Evolutionary conservation across 352 stramenopile genomes (phyloP), one percentile per base, ranked within the genome.

Genomic region (Discostella stelligera): DNA sequence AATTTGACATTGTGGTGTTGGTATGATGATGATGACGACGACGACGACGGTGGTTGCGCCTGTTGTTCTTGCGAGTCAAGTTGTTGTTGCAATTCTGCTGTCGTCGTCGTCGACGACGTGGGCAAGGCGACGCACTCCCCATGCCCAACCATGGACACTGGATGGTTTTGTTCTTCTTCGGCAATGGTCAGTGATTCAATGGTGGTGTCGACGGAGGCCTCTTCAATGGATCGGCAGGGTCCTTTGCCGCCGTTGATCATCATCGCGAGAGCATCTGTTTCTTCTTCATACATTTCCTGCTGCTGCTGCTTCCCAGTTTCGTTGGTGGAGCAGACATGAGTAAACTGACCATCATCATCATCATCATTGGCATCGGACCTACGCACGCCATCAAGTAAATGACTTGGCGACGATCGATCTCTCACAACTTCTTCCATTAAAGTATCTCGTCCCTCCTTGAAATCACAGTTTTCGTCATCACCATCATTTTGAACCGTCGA

Each of bases 161-260:
- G 37, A n/a, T 30, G 18, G 10, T 32, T 0, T 23, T 32, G 37
- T 21, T 56, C 13, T 30, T 60, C 50, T 11, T 80, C 68, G 1
- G 77, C 71, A 46, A 62, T 41, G 14, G 61, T 48, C 0, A 69
- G 20, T 4, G 50, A 59, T n/a, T 66, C 14, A 54, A 64, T 62
- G 18, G 61, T 68, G 2, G 71, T 79, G 25, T 50, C 16, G 7
- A 79, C 63, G 0, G 71, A 79, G 23, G 71, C 71, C 46, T 79
- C 71, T 30, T 79, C 63, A 5, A 79, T 68, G 32, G 18, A 53
- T 13, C 44, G 21, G 49, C 62, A 79, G 20, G 37, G 48, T 14
- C 21, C 21, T 8, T 44, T 44, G 37, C 37, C 37, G 13, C 37
- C 37, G 13, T 44, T 44, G 7, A 44, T 44, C 37, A 44, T 44